A percentile compares a stretch with the other conserved stretches of the same genome.
Conservation (phyloP, 192 early-diverging fungal species). For the Podila epigama region DNA sequence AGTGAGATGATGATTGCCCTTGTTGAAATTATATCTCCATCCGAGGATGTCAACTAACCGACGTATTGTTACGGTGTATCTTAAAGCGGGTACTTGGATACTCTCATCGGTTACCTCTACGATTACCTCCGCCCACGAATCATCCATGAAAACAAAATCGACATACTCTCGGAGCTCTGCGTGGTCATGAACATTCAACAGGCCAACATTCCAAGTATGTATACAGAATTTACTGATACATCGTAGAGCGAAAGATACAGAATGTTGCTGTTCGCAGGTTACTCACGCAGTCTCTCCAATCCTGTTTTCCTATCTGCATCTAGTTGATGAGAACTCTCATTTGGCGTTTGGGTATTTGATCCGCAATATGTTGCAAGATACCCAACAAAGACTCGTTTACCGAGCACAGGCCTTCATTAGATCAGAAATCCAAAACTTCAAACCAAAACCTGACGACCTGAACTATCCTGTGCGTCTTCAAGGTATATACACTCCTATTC, state of each 20-base stretch:
- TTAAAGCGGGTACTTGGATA: constrained; percentile 83
- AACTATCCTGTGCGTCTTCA: constrained; percentile 50
- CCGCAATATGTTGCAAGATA: constrained; percentile 84
- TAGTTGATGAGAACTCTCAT: constrained; percentile 58
- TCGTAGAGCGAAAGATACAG: too few species aligned
- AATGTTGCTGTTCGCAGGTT: too few species aligned
- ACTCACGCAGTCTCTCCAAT: too few species aligned
- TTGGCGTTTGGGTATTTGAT: constrained; percentile 75
- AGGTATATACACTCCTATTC: constrained; percentile 16
- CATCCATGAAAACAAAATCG: constrained; percentile 84
- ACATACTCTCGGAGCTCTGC: constrained; percentile 84
- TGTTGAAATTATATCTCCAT: background rate
- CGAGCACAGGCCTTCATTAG: constrained; percentile 83
- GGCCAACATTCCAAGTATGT: constrained; percentile 51
- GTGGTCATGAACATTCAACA: constrained; percentile 70
- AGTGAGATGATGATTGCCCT: constrained; percentile 15
- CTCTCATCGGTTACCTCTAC: constrained; percentile 76
- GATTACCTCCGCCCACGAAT: constrained; percentile 89
- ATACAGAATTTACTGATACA: too few species aligned
- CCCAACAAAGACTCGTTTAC: constrained; percentile 90
- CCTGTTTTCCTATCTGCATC: background rate
- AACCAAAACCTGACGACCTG: constrained; percentile 74
- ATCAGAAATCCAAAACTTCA: constrained; percentile 78
- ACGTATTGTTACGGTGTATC: background rate
- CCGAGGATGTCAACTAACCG: background rate